phyloP scores from a whole-genome alignment of 78 protist genomes.

The Protostelium mycophagum region DNA sequence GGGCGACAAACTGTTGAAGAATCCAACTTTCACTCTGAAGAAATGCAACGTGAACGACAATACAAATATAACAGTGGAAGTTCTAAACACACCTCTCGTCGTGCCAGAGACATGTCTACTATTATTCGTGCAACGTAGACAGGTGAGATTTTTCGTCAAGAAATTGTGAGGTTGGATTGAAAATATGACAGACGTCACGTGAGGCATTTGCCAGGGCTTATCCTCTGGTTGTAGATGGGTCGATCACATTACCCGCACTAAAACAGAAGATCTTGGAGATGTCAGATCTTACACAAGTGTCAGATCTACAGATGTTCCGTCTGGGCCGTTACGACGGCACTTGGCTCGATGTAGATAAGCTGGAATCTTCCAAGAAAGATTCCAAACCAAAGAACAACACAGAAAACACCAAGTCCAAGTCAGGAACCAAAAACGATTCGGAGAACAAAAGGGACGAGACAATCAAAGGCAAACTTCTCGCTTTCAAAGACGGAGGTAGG shows the following conservation, averaged over 20 bases:
- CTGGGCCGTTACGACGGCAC: background rate
- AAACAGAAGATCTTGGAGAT: background rate
- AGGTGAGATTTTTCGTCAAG: background rate
- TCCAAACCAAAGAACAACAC: too few species aligned
- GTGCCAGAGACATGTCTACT: background rate
- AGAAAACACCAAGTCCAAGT: too few species aligned
- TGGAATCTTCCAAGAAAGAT: background rate
- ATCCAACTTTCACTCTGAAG: background rate
- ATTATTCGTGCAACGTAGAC: background rate
- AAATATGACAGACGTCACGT: background rate
- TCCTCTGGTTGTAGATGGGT: background rate
- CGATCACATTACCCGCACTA: background rate
- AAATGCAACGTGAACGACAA: background rate
- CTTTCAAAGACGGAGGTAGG: background rate
- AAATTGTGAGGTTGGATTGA: too few species aligned
- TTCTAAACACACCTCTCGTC: background rate
- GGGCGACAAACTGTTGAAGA: background rate
- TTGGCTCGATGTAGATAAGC: background rate
- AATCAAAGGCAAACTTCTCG: background rate
- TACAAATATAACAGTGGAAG: background rate
- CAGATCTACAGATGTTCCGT: background rate
- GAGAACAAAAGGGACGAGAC: background rate
- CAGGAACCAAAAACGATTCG: background rate
- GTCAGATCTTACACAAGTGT: background rate
- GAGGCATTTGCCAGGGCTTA: background rate